phyloP scores from a whole-genome alignment of 164 flowering plant genomes.

The Nymphaea colorata region DNA sequence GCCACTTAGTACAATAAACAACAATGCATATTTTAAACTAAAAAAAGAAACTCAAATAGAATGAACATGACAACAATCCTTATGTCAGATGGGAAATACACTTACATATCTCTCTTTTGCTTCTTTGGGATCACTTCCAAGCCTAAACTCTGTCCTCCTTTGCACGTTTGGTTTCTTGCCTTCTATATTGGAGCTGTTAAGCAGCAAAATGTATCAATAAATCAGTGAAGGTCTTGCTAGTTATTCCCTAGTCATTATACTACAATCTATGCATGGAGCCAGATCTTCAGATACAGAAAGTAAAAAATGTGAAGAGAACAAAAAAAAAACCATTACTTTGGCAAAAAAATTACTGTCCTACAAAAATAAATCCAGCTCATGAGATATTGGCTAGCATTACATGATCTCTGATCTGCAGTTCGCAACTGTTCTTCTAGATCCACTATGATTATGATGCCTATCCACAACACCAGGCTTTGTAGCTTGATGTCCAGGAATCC shows the following conservation, averaged over 20 bases:
- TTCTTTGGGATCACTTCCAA: neutral
- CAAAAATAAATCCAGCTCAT: neutral
- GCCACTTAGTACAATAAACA: neutral
- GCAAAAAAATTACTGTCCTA: too few relatives aligned
- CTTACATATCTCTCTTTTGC: neutral
- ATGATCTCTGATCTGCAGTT: neutral
- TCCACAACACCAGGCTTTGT: neutral
- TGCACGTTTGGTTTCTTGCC: neutral
- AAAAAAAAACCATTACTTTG: too few relatives aligned
- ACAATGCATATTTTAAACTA: neutral
- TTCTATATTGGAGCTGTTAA: neutral
- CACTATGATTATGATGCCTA: neutral
- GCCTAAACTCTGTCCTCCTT: neutral
- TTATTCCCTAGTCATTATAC: neutral
- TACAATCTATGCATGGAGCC: too few relatives aligned
- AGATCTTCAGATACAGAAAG: too few relatives aligned
- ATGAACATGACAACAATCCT: neutral
- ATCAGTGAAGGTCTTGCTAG: neutral
- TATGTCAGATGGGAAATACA: neutral
- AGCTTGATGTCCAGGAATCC: neutral
- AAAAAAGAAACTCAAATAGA: neutral
- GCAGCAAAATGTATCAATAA: neutral
- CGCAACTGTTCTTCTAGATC: neutral
- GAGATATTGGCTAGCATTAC: neutral
- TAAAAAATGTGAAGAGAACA: too few relatives aligned